phyloP scores from a whole-genome alignment of 129 eudicot genomes.

The Escallonia herrerae region DNA sequence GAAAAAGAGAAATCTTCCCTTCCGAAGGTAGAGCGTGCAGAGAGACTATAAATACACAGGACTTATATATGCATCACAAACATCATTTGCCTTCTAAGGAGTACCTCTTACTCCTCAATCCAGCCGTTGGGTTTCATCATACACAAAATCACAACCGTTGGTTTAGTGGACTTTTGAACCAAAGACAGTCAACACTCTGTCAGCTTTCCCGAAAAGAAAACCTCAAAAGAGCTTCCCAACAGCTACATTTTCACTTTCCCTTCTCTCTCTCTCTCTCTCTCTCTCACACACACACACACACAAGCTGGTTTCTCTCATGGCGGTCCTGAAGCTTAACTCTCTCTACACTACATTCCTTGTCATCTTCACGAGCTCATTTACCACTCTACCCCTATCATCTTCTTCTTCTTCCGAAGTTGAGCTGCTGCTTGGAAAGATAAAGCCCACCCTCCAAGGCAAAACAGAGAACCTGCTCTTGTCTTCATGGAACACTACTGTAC shows the following conservation, averaged over 20 bases:
- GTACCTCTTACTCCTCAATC: not conserved
- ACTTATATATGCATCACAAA: not conserved
- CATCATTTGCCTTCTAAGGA: not conserved
- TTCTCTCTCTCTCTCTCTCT: too few species aligned
- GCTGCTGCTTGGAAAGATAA: slow-evolving; percentile 48
- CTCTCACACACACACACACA: not conserved
- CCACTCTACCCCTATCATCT: slow-evolving; percentile 10
- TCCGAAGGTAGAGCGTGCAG: slow-evolving; percentile 20
- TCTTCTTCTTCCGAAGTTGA: slow-evolving; percentile 49
- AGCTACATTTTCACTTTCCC: slow-evolving; percentile 5
- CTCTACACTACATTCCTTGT: slow-evolving; percentile 27
- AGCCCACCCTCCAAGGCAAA: slow-evolving; percentile 62
- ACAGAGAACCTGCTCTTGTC: slow-evolving; percentile 40
- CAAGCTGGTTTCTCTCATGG: slow-evolving; percentile 19
- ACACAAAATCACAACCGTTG: too few species aligned
- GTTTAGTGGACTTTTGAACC: not conserved
- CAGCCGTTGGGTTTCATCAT: slow-evolving; percentile 16
- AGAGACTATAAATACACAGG: not conserved
- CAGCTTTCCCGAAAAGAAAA: slow-evolving; percentile 41
- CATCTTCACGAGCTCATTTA: slow-evolving; percentile 5
- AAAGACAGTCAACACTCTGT: slow-evolving; percentile 19
- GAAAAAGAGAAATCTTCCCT: not conserved
- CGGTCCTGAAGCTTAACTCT: slow-evolving; percentile 24
- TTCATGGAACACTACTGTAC: slow-evolving; percentile 65
- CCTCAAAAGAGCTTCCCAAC: slow-evolving; percentile 23